phyloP scores from a whole-genome alignment of 768 basidiomycete species.

The Tricholoma bakamatsutake region DNA sequence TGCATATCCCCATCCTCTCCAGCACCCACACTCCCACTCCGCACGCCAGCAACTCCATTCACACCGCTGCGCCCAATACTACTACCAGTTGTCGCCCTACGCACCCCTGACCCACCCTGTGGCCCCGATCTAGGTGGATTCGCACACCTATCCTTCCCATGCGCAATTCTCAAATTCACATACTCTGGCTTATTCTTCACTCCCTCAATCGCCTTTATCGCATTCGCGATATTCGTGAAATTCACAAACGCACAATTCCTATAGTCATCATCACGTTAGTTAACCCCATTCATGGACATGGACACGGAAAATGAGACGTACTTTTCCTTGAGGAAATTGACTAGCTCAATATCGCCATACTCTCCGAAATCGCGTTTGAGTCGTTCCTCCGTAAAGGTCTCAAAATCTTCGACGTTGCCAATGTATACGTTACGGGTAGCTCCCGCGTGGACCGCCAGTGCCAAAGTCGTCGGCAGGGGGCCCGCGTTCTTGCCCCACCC shows the following conservation, averaged over 20 bases:
- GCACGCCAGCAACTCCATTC: slow-evolving; percentile 25
- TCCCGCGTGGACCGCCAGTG: slow-evolving; percentile 86
- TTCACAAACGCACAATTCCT: slow-evolving; percentile 97
- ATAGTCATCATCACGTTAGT: neutral
- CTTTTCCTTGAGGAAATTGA: slow-evolving; percentile 96
- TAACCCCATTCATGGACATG: no score
- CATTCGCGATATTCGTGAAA: slow-evolving; percentile 91
- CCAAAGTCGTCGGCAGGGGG: slow-evolving; percentile 74
- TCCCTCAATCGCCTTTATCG: slow-evolving; percentile 97
- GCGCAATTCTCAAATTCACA: slow-evolving; percentile 80
- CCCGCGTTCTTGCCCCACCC: slow-evolving; percentile 98
- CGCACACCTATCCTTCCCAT: slow-evolving; percentile 94
- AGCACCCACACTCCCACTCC: slow-evolving; percentile 22
- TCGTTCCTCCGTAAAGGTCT: slow-evolving; percentile 83
- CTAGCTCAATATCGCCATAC: slow-evolving; percentile 94
- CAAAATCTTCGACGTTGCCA: slow-evolving; percentile 94
- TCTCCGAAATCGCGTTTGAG: slow-evolving; percentile 92
- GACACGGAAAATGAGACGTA: slow-evolving; percentile 45
- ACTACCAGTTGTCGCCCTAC: slow-evolving; percentile 35
- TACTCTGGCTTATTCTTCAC: slow-evolving; percentile 93
- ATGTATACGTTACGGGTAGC: slow-evolving; percentile 97
- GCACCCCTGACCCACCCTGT: slow-evolving; percentile 54
- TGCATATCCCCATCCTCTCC: slow-evolving; percentile 19
- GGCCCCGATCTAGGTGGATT: slow-evolving; percentile 85
- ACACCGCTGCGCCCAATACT: slow-evolving; percentile 33